Conservation (phyloP, 2,329 filamentous ascomycete genomes). For the Cladosporium oxysporum region DNA sequence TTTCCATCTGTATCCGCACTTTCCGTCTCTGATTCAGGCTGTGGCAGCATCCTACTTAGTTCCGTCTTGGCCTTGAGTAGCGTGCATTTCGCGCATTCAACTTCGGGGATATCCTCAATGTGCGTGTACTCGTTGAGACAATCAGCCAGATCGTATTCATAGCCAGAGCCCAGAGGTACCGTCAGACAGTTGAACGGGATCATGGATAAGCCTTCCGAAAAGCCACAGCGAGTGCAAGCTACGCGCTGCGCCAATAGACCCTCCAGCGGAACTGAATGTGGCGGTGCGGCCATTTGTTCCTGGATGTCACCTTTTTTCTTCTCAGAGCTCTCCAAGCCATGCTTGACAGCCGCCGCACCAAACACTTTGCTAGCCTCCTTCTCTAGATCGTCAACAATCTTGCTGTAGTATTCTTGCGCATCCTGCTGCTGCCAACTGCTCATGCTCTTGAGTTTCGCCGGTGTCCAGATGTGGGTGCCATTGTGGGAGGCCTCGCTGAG, state of each 20-base stretch:
- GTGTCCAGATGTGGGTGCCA: conserved; percentile 79
- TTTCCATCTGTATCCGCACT: conserved; percentile 16
- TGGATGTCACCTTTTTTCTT: conserved; percentile 25
- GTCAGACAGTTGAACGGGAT: conserved; percentile 94
- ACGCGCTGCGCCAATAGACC: conserved; percentile 86
- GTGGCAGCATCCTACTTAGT: conserved; percentile 49
- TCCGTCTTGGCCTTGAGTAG: conserved; percentile 62
- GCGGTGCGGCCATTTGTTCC: conserved; percentile 39
- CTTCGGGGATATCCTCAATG: conserved; percentile 81
- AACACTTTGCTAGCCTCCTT: conserved; percentile 46
- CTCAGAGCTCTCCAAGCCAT: conserved; percentile 32
- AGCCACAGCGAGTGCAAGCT: conserved; percentile 80
- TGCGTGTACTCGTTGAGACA: conserved; percentile 82
- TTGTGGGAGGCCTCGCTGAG: conserved; percentile 71
- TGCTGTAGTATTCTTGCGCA: conserved; percentile 95
- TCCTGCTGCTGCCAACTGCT: conserved; percentile 96
- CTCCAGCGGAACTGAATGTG: conserved; percentile 71
- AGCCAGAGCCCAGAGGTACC: conserved; percentile 70
- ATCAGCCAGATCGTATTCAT: conserved; percentile 71
- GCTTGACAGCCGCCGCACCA: conserved; percentile 22
- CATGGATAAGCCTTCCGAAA: conserved; percentile 83
- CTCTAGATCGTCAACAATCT: conserved; percentile 67
- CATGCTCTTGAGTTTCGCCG: conserved; percentile 81
- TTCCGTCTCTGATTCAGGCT: conserved; percentile 26
- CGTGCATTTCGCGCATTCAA: conserved; percentile 91